Percentiles rank a stretch among this genome's conserved stretches.
These are phyloP conservation scores for Pythium phragmiticola DNA, from an alignment of 352 stramenopile species.

Conservation along the genomic window DNA sequence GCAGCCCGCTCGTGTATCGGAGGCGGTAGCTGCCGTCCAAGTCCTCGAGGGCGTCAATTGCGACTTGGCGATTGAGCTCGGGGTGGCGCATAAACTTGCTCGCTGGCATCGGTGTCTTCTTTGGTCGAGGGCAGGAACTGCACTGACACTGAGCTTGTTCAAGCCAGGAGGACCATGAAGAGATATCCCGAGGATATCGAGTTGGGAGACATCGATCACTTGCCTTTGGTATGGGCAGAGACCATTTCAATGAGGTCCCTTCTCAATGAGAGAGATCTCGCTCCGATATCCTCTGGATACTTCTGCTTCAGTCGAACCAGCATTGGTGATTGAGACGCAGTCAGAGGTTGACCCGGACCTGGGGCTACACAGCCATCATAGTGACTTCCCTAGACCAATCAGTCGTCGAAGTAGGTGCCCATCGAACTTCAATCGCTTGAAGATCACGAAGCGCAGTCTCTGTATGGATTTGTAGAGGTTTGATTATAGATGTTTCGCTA, in stretches of 20 bases:
- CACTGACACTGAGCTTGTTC: neutral
- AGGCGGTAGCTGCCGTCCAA: neutral
- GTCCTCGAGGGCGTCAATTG: neutral
- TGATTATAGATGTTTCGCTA: neutral
- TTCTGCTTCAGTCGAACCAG: too few species aligned
- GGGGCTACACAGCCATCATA: too few species aligned
- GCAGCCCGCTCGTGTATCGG: neutral
- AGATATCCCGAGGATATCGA: neutral
- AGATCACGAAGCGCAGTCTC: neutral
- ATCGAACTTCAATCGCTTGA: neutral
- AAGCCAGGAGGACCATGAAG: neutral
- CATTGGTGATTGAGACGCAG: too few species aligned
- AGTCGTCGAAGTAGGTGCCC: too few species aligned
- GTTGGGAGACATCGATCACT: neutral
- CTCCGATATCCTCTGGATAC: too few species aligned
- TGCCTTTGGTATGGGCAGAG: too few species aligned
- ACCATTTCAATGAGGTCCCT: too few species aligned
- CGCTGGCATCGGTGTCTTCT: neutral
- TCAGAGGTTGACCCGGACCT: too few species aligned
- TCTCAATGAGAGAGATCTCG: too few species aligned
- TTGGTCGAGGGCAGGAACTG: neutral
- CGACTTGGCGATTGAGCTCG: slow-evolving; percentile 4
- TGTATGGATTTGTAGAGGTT: neutral
- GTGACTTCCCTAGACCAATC: too few species aligned
- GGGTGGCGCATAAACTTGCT: slow-evolving; percentile 7